These are phyloP conservation scores for Aspergillus funiculosus DNA, from an alignment of 495 filamentous ascomycete species.

Conservation along the genomic window DNA sequence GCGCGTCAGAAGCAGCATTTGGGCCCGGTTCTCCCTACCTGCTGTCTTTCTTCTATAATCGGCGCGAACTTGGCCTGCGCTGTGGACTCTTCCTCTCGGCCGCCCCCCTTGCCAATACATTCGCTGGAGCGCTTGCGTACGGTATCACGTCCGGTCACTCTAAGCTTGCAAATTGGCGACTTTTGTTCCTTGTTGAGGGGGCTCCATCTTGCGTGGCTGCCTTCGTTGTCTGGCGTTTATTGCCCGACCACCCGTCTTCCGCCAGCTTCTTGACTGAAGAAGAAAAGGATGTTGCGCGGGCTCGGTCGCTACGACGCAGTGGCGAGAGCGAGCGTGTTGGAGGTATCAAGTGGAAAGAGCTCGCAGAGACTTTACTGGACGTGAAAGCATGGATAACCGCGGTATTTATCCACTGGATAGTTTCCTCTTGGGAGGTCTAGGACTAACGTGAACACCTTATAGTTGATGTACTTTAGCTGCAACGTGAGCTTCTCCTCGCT, in stretches of 20 bases:
- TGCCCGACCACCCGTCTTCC: constrained; percentile 66
- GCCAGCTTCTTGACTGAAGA: constrained; percentile 65
- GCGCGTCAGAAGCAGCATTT: constrained; percentile 60
- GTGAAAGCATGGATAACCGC: constrained; percentile 55
- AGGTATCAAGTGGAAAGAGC: constrained; percentile 53
- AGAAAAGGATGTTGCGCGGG: constrained; percentile 63
- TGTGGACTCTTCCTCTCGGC: constrained; percentile 72
- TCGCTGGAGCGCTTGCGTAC: constrained; percentile 77
- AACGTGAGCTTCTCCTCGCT: constrained; percentile 74
- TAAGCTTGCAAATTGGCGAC: constrained; percentile 65
- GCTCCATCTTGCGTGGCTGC: constrained; percentile 65
- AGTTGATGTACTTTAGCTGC: constrained; percentile 58
- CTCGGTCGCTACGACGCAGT: constrained; percentile 56
- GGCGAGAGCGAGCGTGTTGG: constrained; percentile 51
- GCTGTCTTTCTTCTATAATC: constrained; percentile 77
- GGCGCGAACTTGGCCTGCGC: constrained; percentile 70
- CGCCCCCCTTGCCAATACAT: constrained; percentile 75
- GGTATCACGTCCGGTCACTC: constrained; percentile 70
- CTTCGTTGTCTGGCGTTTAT: constrained; percentile 55
- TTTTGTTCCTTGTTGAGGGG: constrained; percentile 81
- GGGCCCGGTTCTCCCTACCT: constrained; percentile 67
- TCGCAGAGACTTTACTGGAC: constrained; percentile 52
- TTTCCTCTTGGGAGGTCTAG: background rate
- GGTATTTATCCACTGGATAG: constrained; percentile 24
- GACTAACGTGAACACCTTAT: constrained; percentile 2